Base-by-base conservation (phyloP, 805 yeast genomes). In the Candida odintsovae region DNA sequence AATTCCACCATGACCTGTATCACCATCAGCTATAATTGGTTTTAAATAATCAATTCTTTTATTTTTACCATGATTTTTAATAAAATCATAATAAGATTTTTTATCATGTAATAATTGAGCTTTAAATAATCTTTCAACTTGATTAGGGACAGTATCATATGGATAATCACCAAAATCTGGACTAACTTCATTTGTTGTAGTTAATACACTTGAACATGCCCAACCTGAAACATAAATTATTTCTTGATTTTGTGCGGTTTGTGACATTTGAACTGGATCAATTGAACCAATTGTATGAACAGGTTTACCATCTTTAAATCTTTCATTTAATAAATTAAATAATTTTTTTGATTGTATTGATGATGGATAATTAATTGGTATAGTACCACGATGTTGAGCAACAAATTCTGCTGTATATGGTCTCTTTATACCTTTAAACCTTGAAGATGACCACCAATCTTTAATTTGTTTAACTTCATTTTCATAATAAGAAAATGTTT, bases 131-230 rank as follows among this genome's bases (percentile, higher is more conserved):
- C 83, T 67, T 46, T 78, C 80, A 6, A 78, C 84, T 55, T 79
- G 82, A 54, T 77, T 77, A n/a, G 86, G 86, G 2, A 81, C 83
- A 0, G 86, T 81, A 53, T 80, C 80, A 54, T 80, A 80, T 0
- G 86, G 86, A 56, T 81, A 81, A 58, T 81, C 86, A 19, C 85
- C 86, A 59, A 78, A 77, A 56, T 81, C 86, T 1, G 85, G 83
- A 2, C 80, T 73, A 3, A 78, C 82, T 52, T 81, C 86, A 55
- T 79, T 75, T 3, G 84, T 80, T 4, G 82, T 71, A 9, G 82
- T 79, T 50, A 80, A 56, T 1, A 76, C 72, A 20, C 78, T 69
- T 2, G 81, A 77, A 41, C 76, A 76, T 2, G 81, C 86, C 80
- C 82, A 81, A 1, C 86, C 86, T 26, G 81, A 75, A 29, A 77